Base-by-base conservation (phyloP, 108 stramenopile genomes). In the Cyclotella baltica region DNA sequence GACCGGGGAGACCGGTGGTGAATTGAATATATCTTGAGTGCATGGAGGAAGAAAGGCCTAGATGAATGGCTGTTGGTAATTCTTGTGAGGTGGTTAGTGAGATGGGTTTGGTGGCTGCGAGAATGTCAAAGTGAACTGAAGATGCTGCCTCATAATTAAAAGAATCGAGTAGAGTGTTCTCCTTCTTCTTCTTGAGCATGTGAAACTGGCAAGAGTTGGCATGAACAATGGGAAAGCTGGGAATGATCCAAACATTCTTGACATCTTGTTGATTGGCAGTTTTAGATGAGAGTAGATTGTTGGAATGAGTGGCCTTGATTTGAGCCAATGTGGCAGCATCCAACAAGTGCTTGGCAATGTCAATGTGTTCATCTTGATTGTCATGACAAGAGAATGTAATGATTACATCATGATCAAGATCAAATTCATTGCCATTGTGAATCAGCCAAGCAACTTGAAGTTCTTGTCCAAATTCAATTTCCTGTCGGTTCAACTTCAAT, bases 301-400 rank as follows among this genome's bases (percentile, higher is more conserved):
- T 50, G 18, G 25, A 2, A 38, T 75, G 70, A 15, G 85, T 88
- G 25, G 88, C 85, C n/a, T 55, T 29, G 20, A 62, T 69, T 72
- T 88, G 88, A 19, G 59, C 70, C 62, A 88, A 70, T 18, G 88
- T 88, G 31, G 88, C 88, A 43, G 85, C 83, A 20, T 88, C 88
- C 22, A 69, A 52, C 72, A 86, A 81, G 1, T 73, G 30, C 35
- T 48, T 66, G 28, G 72, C 61, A 10, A 85, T 59, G 2, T 77
- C 75, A 29, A 88, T 58, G n/a, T 83, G 11, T 50, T 84, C 81
- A n/a, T n/a, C n/a, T n/a, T n/a, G n/a, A 23, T 71, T 59, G 4
- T 85, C 77, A 25, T 76, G 52, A 13, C 40, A 43, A 43, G 40
- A 43, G 40, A 43, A 13, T 28, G 61, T 20, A 16, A 61, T 23